A percentile compares a stretch with the other conserved stretches of the same genome.
Conservation (phyloP, 208 protist genomes). For the Acanthamoeba lenticulata region DNA sequence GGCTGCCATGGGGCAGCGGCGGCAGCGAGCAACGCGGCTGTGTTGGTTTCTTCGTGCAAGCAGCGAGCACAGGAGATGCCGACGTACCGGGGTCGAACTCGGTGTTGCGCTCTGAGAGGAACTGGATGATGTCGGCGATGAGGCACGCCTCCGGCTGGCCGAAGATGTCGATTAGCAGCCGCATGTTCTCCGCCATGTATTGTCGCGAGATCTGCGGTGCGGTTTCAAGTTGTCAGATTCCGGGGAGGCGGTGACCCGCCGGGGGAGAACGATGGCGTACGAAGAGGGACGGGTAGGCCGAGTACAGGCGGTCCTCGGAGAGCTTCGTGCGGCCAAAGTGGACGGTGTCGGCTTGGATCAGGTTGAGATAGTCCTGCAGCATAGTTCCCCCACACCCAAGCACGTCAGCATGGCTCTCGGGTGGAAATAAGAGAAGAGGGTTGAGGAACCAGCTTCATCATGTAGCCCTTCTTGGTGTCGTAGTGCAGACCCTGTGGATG, state of each 20-base stretch:
- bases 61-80: too few species aligned
- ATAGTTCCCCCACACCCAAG: too few species aligned
- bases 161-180: constrained; percentile 76
- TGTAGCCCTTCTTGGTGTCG: constrained; percentile 70
- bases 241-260: neutral
- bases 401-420: too few species aligned
- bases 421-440: neutral
- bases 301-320: neutral
- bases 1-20: neutral
- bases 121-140: constrained; percentile 74
- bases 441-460: constrained; percentile 73
- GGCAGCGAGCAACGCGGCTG: neutral
- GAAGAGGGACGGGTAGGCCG: constrained; percentile 13
- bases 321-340: constrained; percentile 38
- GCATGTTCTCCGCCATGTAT: constrained; percentile 56
- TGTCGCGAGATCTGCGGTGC: neutral
- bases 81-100: constrained; percentile 50
- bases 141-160: constrained; percentile 75
- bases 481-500: constrained; percentile 69
- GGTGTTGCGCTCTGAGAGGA: constrained; percentile 32
- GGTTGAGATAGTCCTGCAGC: constrained; percentile 70
- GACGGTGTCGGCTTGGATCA: constrained; percentile 66
- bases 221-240: neutral
- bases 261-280: neutral
- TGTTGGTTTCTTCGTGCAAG: too few species aligned